A percentile compares a stretch with the other conserved stretches of the same genome.
Conservation (phyloP, 192 early-diverging fungal genomes). For the Rhizophlyctis rosea region DNA sequence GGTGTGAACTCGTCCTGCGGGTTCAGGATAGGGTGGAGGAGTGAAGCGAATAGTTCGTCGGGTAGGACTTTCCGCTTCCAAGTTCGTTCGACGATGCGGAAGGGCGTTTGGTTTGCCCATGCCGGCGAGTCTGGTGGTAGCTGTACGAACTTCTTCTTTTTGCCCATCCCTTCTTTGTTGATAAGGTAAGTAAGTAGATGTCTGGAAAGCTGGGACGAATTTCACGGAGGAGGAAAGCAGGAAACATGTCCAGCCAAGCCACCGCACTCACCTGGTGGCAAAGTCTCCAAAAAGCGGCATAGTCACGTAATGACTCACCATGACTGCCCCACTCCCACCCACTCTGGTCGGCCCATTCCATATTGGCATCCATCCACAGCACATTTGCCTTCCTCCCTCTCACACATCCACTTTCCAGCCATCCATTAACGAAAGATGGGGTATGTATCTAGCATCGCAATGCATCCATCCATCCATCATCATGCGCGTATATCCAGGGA, state of each 20-base stretch:
- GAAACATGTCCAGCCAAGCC: not conserved
- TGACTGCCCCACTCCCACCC: not conserved
- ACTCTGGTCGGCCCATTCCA: not conserved
- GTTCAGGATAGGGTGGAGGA: constrained; percentile 9
- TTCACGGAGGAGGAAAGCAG: not conserved
- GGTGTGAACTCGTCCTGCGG: not conserved
- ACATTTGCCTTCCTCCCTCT: not conserved
- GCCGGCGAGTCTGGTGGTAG: constrained; percentile 19
- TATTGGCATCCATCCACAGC: not conserved
- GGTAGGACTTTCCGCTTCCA: constrained; percentile 39
- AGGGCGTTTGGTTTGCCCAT: constrained; percentile 44
- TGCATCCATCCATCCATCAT: not conserved
- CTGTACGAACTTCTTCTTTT: constrained; percentile 1
- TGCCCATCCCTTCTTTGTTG: not conserved
- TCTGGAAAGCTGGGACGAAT: not conserved
- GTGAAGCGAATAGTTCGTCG: constrained; percentile 10
- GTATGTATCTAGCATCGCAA: not conserved
- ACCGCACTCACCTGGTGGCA: not conserved
- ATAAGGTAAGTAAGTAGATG: not conserved
- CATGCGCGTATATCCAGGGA: too few species aligned
- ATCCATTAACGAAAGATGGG: not conserved
- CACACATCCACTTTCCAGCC: not conserved
- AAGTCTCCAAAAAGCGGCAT: not conserved
- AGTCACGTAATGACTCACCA: not conserved
- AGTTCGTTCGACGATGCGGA: constrained; percentile 43